Evolutionary conservation across 2,329 filamentous ascomycete species (phyloP), one percentile per base, ranked within the genome.

Genomic region (Aspergillus jensenii): DNA sequence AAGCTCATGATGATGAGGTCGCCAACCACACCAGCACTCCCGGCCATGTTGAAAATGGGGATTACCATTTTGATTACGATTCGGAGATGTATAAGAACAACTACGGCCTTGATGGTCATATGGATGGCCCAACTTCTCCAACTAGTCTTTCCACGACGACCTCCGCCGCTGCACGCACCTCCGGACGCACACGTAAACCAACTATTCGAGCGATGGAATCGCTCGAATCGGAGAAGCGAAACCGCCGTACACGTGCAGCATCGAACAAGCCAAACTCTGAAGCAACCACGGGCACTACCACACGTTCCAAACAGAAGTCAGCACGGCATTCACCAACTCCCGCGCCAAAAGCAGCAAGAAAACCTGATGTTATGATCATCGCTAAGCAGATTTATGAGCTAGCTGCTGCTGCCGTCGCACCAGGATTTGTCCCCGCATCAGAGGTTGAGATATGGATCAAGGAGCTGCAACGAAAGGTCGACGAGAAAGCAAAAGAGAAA

Each of bases 161-260:
- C 3, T 66, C 65, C 1, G 41, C 55, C 7, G 62, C 55, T 11
- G 58, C 58, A 5, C 61, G 66, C 15, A 59, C 57, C 1, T 67
- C 66, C 3, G 55, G 62, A 2, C 56, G 66, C 3, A 40, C 61
- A 19, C 57, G 66, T 12, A 68, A 68, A 48, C 66, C 66, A 6
- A 68, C 64, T 6, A 60, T 63, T 21, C 56, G 60, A 21, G 64
- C 64, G 9, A 17, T 66, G 31, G 64, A 66, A 33, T 65, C 62
- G 4, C 35, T 60, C 15, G 55, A 52, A 31, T 57, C 55, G 6
- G 63, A 67, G 37, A 56, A 61, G 25, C 61, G 62, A 4, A 60
- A 59, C 55, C 59, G 56, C n/a, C 61, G 63, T 25, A 54, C 57
- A 6, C 59, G 58, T n/a, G 54, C 54, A 17, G 15, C 52, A 15